These are phyloP conservation scores for Syncephalastrum monosporum DNA, from an alignment of 371 early-diverging fungal genomes.

Conservation along the genomic window DNA sequence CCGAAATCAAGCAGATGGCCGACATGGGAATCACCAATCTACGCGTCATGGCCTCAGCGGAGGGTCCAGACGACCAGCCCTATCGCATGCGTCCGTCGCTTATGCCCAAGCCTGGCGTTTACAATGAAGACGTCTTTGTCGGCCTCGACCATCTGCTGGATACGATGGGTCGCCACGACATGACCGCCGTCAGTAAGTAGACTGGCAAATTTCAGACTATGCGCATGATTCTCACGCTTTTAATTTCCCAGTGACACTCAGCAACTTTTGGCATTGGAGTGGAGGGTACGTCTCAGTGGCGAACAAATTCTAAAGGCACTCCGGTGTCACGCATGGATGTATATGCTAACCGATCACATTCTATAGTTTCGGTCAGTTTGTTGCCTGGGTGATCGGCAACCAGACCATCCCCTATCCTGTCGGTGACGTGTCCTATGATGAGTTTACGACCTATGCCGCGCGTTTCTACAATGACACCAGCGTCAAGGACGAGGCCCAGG, in stretches of 20 bases:
- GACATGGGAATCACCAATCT: constrained; percentile 58
- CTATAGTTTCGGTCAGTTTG: constrained; percentile 51
- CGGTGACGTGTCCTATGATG: constrained; percentile 15
- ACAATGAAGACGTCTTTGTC: constrained; percentile 51
- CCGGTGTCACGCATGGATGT: not conserved
- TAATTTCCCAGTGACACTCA: constrained; percentile 36
- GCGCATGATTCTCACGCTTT: not conserved
- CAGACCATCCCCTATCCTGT: constrained; percentile 49
- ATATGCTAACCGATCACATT: not conserved
- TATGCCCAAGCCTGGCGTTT: constrained; percentile 53
- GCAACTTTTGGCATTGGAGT: constrained; percentile 67
- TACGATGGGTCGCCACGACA: constrained; percentile 41
- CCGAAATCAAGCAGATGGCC: constrained; percentile 50
- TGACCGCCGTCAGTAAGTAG: constrained; percentile 52
- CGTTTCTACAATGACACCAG: constrained; percentile 44
- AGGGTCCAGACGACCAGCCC: constrained; percentile 64
- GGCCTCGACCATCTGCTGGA: constrained; percentile 55
- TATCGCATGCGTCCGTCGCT: constrained; percentile 60
- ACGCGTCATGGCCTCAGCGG: constrained; percentile 63
- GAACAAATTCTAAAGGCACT: not conserved
- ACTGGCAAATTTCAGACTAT: not conserved
- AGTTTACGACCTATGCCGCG: constrained; percentile 23
- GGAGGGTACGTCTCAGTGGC: constrained; percentile 40
- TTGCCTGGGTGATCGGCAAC: constrained; percentile 45
- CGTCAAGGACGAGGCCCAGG: constrained; percentile 19